Conservation (phyloP, 768 basidiomycete genomes). For the Infundibulicybe gibba region DNA sequence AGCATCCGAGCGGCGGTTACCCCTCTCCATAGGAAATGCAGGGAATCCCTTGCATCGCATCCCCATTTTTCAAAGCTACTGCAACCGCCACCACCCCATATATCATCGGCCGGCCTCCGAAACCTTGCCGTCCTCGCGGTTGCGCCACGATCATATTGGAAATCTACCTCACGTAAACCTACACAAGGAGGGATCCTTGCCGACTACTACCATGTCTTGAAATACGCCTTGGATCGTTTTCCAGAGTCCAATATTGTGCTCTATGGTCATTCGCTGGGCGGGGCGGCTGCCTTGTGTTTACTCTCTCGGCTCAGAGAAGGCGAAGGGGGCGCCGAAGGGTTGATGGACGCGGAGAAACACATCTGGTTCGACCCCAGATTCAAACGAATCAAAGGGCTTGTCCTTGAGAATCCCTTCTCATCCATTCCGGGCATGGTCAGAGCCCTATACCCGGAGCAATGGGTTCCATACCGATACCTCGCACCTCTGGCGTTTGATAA, state of each 20-base stretch:
- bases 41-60: constrained; percentile 44
- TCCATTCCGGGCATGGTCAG: constrained; percentile 43
- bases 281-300: constrained; percentile 36
- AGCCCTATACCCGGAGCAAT: constrained; percentile 41
- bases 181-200: constrained; percentile 32
- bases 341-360: neutral
- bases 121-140: constrained; percentile 29
- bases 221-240: constrained; percentile 25
- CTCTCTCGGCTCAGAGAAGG: constrained; percentile 16
- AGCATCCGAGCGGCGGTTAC: neutral
- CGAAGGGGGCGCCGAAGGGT: neutral
- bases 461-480: constrained; percentile 50
- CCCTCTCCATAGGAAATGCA: constrained; percentile 42
- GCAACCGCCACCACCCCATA: constrained; percentile 6
- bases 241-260: constrained; percentile 29
- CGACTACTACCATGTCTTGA: constrained; percentile 34
- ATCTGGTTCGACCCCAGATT: neutral
- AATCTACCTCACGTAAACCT: constrained; percentile 32
- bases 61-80: constrained; percentile 36
- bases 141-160: constrained; percentile 50
- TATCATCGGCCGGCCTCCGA: neutral
- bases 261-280: constrained; percentile 50
- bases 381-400: constrained; percentile 26
- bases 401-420: constrained; percentile 49
- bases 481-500: constrained; percentile 36